Base-by-base conservation (phyloP, 768 basidiomycete species). In the Cystobasidium ongulense region DNA sequence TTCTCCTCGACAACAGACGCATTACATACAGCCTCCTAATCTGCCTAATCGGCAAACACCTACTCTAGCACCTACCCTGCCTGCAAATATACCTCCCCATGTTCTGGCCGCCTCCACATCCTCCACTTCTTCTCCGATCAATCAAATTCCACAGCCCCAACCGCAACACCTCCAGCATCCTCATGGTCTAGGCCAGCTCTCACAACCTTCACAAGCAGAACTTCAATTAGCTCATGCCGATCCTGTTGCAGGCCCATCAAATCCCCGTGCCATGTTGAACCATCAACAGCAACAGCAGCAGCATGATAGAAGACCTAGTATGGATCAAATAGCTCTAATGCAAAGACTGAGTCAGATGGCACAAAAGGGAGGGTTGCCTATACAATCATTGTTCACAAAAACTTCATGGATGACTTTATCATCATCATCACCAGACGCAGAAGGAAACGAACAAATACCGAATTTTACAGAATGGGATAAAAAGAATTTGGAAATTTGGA, bases 321-420 rank as follows among this genome's bases (percentile, higher is more conserved):
- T 71, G 68, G 68, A 71, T 31, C 68, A 71, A 29, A 36, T 71
- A 52, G 25, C 54, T 5, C 36, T 71, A 18, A 71, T 71, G 68
- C 50, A 71, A 54, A 46, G 68, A 29, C 29, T 71, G 31, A 54
- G 36, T 35, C 50, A 71, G 25, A 46, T 46, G 35, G 68, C 68
- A 29, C n/a, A 71, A 36, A 71, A 71, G 43, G 68, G 68, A 27
- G 68, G 68, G 10, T 31, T 71, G 31, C 68, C 68, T 54, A 71
- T 71, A 1, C 68, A 71, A 46, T 39, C 68, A 3, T 52, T 71
- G n/a, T 71, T 71, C 25, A 71, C 68, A 11, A 54, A 59, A 35
- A 71, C 68, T 13, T 57, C 53, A 15, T 71, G 68, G 68, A 46
- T 67, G 15, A n/a, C n/a, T n/a, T n/a, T n/a, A n/a, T 2, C 57